Evolutionary conservation across 345 rosid species (phyloP).

Genomic region (Cardiospermum halicacabum): DNA sequence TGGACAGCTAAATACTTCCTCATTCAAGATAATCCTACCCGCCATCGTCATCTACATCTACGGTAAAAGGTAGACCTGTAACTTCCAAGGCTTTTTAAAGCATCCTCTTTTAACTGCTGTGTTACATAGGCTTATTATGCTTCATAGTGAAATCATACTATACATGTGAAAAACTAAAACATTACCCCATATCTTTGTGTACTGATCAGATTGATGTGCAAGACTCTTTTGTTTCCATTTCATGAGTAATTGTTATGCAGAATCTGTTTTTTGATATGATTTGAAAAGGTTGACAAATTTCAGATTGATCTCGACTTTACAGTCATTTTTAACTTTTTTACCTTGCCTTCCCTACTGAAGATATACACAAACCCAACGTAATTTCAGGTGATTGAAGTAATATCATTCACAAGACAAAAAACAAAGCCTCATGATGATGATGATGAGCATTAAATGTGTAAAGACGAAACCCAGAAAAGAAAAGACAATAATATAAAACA

Average conservation of each 20-base stretch:
- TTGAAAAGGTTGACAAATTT: too few species aligned
- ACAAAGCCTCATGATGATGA: slow-evolving; percentile 11
- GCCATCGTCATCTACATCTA: background rate
- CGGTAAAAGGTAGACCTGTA: background rate
- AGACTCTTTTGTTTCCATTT: too few species aligned
- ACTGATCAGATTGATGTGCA: too few species aligned
- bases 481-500: background rate
- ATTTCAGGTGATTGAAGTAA: background rate
- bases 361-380: background rate
- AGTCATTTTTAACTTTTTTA: too few species aligned
- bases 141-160: too few species aligned
- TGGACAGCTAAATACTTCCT: background rate
- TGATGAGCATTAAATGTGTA: slow-evolving; percentile 16
- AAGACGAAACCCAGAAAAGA: background rate
- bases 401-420: background rate
- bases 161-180: too few species aligned
- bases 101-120: too few species aligned
- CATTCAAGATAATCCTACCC: background rate
- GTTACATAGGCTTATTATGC: too few species aligned
- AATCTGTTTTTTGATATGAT: too few species aligned
- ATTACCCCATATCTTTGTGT: too few species aligned
- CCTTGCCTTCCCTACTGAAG: too few species aligned
- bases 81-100: background rate
- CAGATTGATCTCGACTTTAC: background rate
- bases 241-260: too few species aligned